Conservation (phyloP, 495 filamentous ascomycete species). For the Mycothermus thermophilus region DNA sequence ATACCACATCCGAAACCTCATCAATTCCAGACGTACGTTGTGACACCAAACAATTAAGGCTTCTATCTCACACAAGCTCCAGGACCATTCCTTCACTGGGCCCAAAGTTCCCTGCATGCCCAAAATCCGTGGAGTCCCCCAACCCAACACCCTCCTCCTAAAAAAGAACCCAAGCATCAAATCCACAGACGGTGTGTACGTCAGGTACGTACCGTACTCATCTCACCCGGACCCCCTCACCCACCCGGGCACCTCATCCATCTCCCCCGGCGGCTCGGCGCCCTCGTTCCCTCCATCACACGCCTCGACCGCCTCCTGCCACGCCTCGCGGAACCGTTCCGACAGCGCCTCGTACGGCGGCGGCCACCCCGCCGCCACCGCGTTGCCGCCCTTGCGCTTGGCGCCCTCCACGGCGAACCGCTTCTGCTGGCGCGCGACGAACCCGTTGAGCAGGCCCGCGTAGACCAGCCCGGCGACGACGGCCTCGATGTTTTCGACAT, state of each 20-base stretch:
- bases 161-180: too few species aligned
- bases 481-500: constrained; percentile 59
- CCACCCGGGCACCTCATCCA: constrained; percentile 25
- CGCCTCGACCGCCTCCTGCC: constrained; percentile 16
- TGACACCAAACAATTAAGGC: too few species aligned
- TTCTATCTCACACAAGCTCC: too few species aligned
- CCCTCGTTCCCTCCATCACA: constrained; percentile 9
- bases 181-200: too few species aligned
- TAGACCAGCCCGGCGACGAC: constrained; percentile 63
- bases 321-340: constrained; percentile 19
- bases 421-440: constrained; percentile 59
- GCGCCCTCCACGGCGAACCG: constrained; percentile 75
- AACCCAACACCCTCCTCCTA: too few species aligned
- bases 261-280: constrained; percentile 16
- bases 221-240: constrained; percentile 12
- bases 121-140: too few species aligned
- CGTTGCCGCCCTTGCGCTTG: constrained; percentile 40
- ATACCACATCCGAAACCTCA: too few species aligned
- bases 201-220: too few species aligned
- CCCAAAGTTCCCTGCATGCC: too few species aligned
- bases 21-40: too few species aligned
- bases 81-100: too few species aligned
- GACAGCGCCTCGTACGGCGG: constrained; percentile 16
- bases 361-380: constrained; percentile 34
- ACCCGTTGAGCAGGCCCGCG: constrained; percentile 77